Evolutionary conservation across 139 green algal species (phyloP).

Genomic region (Spirogloea muscicola): DNA sequence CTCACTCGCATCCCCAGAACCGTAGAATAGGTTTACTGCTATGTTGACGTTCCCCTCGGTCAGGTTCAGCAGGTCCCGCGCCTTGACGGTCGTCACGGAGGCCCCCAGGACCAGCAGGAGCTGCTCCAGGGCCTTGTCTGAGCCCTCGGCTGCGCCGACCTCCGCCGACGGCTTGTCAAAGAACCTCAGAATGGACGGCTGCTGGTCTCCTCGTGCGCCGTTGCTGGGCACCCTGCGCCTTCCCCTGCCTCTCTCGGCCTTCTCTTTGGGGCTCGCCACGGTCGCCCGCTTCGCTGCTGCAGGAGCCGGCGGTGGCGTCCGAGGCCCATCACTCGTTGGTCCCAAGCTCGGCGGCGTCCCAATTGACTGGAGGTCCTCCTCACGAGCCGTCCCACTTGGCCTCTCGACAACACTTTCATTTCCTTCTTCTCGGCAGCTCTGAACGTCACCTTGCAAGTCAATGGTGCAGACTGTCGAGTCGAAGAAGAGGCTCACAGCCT

Average conservation of each 20-base stretch:
- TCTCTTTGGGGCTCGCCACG: not conserved
- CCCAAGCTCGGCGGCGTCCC: no score
- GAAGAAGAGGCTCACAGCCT: slow-evolving; percentile 39
- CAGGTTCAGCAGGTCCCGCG: not conserved
- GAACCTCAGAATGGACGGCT: no score
- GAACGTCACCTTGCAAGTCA: not conserved
- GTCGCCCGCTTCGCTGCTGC: not conserved
- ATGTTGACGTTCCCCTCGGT: slow-evolving; percentile 7
- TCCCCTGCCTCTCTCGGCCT: not conserved
- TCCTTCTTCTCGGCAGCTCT: no score
- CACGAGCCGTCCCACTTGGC: not conserved
- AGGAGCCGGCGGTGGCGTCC: no score
- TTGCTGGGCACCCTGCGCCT: slow-evolving; percentile 2
- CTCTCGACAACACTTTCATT: not conserved
- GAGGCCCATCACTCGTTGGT: no score
- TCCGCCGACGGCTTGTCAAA: no score
- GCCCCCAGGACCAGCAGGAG: slow-evolving; percentile 10
- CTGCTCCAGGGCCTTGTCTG: not conserved
- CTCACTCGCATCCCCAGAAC: not conserved
- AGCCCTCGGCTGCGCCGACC: no score
- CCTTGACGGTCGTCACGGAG: not conserved
- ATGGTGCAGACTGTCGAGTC: slow-evolving; percentile 11
- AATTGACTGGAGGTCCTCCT: not conserved
- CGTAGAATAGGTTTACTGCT: slow-evolving; percentile 18
- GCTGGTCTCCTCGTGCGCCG: not conserved